phyloP scores from a whole-genome alignment of 495 filamentous ascomycete species.

The Neurospora sp. region DNA sequence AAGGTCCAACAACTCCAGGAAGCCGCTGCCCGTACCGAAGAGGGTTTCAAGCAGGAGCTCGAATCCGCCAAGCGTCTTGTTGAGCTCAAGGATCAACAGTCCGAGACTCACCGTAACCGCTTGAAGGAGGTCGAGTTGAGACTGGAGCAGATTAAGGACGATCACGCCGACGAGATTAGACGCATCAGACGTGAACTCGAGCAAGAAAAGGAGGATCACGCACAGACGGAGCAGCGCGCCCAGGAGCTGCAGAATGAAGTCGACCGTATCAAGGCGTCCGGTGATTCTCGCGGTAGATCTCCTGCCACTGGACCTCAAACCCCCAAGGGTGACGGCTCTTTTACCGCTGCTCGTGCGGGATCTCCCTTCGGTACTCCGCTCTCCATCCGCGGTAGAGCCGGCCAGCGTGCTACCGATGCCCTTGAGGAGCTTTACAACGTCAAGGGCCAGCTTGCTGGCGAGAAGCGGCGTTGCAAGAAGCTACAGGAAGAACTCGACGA shows the following conservation, averaged over 20 bases:
- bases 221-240: conserved; percentile 57
- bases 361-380: conserved; percentile 45
- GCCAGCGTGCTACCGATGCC: conserved; percentile 38
- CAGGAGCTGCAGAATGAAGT: conserved; percentile 67
- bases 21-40: conserved; percentile 62
- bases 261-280: conserved; percentile 46
- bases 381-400: conserved; percentile 36
- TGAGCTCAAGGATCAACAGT: conserved; percentile 74
- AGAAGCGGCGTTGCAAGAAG: conserved; percentile 60
- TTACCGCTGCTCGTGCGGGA: conserved; percentile 27
- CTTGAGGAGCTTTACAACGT: conserved; percentile 44
- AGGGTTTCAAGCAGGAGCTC: conserved; percentile 74
- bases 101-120: conserved; percentile 66
- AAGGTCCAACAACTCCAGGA: conserved; percentile 80
- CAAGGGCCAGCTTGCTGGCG: conserved; percentile 45
- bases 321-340: conserved; percentile 45
- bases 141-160: conserved; percentile 69
- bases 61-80: conserved; percentile 71
- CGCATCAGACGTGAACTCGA: conserved; percentile 70
- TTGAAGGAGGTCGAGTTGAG: conserved; percentile 71
- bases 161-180: conserved; percentile 71
- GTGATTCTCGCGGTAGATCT: conserved; percentile 21
- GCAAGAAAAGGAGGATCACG: conserved; percentile 63
- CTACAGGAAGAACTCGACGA: conserved; percentile 69
- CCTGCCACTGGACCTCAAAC: conserved; percentile 44